phyloP scores from a whole-genome alignment of 257 asterid species.

The Oldenlandia corymbosa region DNA sequence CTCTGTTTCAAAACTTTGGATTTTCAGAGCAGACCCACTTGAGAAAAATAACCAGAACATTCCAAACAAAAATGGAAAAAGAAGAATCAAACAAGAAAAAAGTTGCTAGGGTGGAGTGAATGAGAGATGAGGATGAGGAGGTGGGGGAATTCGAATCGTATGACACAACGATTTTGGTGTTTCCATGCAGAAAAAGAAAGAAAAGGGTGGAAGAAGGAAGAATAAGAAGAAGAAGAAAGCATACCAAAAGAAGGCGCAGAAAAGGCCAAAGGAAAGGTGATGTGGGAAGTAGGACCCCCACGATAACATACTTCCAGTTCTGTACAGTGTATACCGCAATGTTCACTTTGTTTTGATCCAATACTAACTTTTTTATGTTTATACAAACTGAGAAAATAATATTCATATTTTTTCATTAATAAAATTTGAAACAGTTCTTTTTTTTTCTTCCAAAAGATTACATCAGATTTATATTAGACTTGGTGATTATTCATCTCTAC shows the following conservation, averaged over 20 bases:
- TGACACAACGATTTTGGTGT: conserved; percentile 7
- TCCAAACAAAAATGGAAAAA: not conserved
- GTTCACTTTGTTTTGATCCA: not conserved
- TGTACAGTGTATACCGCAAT: conserved; percentile 12
- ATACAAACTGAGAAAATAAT: too few relatives aligned
- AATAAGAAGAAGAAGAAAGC: not conserved
- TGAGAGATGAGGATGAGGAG: not conserved
- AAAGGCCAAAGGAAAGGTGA: conserved; percentile 5
- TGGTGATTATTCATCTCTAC: too few relatives aligned
- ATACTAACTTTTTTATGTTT: too few relatives aligned
- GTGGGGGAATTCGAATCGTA: conserved; percentile 3
- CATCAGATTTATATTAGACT: too few relatives aligned
- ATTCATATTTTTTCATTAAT: too few relatives aligned
- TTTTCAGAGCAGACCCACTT: conserved; percentile 14
- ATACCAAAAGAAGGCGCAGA: not conserved
- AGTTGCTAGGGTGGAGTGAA: not conserved
- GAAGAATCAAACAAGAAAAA: not conserved
- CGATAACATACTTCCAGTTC: conserved; percentile 11
- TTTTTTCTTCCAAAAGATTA: too few relatives aligned
- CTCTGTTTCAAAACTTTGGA: conserved; percentile 12
- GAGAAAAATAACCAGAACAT: conserved; percentile 7
- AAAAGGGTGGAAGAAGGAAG: not conserved
- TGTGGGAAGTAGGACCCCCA: conserved; percentile 20
- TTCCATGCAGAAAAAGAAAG: conserved; percentile 19
- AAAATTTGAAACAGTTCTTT: too few relatives aligned